Base-by-base conservation (phyloP, 2,329 filamentous ascomycete species). In the Didymella pomorum region DNA sequence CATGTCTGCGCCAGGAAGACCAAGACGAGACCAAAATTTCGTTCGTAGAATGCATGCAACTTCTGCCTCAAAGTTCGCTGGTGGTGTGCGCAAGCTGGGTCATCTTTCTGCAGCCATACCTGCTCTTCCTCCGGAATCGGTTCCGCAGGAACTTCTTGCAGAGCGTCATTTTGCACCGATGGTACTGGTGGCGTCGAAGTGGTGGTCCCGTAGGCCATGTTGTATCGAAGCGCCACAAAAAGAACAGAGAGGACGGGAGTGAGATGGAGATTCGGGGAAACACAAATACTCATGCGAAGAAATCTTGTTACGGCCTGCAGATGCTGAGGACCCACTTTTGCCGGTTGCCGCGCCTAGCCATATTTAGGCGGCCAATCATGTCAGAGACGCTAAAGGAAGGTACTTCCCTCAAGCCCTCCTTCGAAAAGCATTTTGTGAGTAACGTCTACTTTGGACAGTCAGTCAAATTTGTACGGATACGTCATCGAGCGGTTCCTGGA, bases 1-100 rank as follows among this genome's bases (percentile, higher is more conserved):
- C 69, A 71, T 1, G 93, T 70, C 25, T 71, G 69, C 16, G 69
- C 67, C 1, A 70, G 37, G 25, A 71, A 71, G 0, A 71, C 69
- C 1, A 71, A 20, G 1, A 71, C 62, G 0, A 71, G 56, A 0
- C 69, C 69, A 37, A 71, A 68, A 28, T 71, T 71, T 20, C 65
- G 62, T 0, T 67, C 54, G 20, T 68, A 71, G 28, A 70, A 71
- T 0, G 47, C 42, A 16, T 54, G 62, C 25, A 70, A 7, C 1
- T 44, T 29, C n/a, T 44, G 21, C 33, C 21, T 39, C 14, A 63
- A 10, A 7, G 52, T 52, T 5, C 39, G 29, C 2, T 56, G 11
- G 45, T 42, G 45, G 47, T 37, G 41, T 25, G 46, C 16, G 42
- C 18, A 56, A 42, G 37, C 52, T 3, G 51, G 51, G n/a, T 57